Base-by-base conservation (phyloP, 2,329 filamentous ascomycete species). In the Penicillium olsonii region DNA sequence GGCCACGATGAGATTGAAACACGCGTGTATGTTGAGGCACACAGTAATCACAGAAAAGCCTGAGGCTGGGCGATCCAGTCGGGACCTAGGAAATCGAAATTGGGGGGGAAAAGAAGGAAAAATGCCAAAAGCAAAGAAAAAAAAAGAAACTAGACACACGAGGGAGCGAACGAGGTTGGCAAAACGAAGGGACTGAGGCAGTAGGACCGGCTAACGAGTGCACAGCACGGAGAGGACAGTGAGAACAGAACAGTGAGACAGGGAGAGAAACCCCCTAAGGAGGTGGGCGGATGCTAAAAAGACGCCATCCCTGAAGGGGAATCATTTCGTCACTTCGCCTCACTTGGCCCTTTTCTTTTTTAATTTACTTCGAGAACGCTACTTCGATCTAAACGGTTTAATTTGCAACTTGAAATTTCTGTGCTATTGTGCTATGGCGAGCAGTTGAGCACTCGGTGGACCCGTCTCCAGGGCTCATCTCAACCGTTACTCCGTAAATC, bases 141-240 rank as follows among this genome's bases (percentile, higher is more conserved):
- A 24, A 11, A 14, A 43, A 31, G 10, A 27, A 20, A n/a, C 29
- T 10, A 29, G 26, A 11, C 8, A 10, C 26, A 6, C n/a, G 27
- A 45, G 22, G 18, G 34, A 49, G 20, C 19, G 47, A 50, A 40
- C 33, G 46, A 18, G 20, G 40, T 45, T 48, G 46, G 34, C 12
- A n/a, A 45, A 48, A 49, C 8, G 42, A 47, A 42, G 15, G 42
- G 42, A 38, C 14, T n/a, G n/a, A n/a, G 33, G 34, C 29, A 40
- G 38, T 37, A 35, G 38, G 22, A 37, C 42, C 42, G 42, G 42
- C 42, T 50, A 49, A 45, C 31, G 20, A 57, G 59, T 61, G 59
- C 59, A 55, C 59, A 61, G 59, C 59, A 61, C 59, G 47, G 45
- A 42, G 34, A 15, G n/a, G 14, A 3, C 24, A 37, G 34, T 33